Evolutionary conservation across 352 stramenopile genomes (phyloP).

Genomic region (Phytophthora uliginosa): DNA sequence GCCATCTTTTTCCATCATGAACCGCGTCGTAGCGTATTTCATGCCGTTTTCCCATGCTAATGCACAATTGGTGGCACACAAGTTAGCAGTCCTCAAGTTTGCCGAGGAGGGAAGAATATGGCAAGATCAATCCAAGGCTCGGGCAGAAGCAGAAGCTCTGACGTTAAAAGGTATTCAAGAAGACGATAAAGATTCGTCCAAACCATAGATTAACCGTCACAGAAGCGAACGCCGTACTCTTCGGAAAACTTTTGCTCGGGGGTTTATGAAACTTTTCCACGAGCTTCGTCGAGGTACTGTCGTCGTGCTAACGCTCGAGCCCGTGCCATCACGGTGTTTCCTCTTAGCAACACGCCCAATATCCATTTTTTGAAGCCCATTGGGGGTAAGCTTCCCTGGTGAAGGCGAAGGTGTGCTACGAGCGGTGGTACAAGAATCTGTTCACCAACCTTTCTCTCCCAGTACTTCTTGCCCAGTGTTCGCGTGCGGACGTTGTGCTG

Average conservation of each 20-base stretch:
- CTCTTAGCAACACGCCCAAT: conserved; percentile 27
- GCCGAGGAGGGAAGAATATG: neutral
- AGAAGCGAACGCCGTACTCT: no score
- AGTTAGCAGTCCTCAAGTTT: neutral
- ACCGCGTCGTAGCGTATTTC: conserved; percentile 35
- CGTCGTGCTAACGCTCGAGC: conserved; percentile 38
- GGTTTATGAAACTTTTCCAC: neutral
- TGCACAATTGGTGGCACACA: neutral
- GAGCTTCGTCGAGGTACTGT: conserved; percentile 31
- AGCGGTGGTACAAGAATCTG: conserved; percentile 41
- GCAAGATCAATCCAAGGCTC: neutral
- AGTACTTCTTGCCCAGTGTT: conserved; percentile 53
- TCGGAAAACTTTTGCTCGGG: neutral
- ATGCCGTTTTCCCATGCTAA: conserved; percentile 42
- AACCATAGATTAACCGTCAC: conserved; percentile 2
- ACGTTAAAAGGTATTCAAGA: conserved; percentile 18
- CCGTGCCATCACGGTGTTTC: conserved; percentile 31
- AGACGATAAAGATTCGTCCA: conserved; percentile 2
- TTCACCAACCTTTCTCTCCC: conserved; percentile 48
- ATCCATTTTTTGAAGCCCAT: conserved; percentile 47
- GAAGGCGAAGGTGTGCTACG: conserved; percentile 44
- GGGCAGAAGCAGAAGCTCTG: conserved; percentile 20
- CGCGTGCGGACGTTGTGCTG: conserved; percentile 49
- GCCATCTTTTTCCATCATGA: conserved; percentile 40
- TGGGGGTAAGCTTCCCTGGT: conserved; percentile 40